Conservation (phyloP, 2,329 filamentous ascomycete genomes). For the Diaporthe vaccinii region DNA sequence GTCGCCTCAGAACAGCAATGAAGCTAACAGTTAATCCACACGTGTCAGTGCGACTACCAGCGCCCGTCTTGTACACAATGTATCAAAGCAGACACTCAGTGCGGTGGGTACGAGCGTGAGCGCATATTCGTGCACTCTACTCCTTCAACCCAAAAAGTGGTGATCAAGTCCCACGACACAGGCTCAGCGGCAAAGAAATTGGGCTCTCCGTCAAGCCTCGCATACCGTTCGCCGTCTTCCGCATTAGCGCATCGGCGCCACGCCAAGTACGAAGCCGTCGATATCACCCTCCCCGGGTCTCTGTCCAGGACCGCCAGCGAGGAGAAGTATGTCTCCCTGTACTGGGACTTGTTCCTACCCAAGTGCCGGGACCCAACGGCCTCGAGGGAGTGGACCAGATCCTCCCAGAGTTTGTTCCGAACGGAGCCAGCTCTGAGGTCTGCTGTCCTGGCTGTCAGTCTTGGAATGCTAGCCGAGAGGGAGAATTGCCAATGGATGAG, state of each 20-base stretch:
- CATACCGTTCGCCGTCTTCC: neutral
- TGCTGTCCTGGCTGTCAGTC: conserved; percentile 17
- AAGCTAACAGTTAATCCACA: neutral
- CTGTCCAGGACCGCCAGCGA: conserved; percentile 11
- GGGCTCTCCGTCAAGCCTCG: neutral
- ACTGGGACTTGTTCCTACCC: conserved; percentile 17
- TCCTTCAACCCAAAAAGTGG: conserved; percentile 20
- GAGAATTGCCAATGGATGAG: conserved; percentile 37
- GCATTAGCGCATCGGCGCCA: conserved; percentile 24
- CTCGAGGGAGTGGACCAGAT: conserved; percentile 44
- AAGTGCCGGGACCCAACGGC: conserved; percentile 25
- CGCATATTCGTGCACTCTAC: conserved; percentile 45
- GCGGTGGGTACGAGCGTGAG: conserved; percentile 45
- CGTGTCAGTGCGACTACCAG: conserved; percentile 43
- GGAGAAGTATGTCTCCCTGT: conserved; percentile 31
- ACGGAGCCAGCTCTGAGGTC: conserved; percentile 42
- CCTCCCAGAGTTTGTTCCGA: conserved; percentile 41
- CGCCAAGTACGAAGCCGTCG: neutral
- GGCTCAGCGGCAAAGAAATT: neutral
- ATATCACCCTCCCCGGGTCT: neutral
- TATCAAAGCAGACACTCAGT: conserved; percentile 42
- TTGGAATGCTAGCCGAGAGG: conserved; percentile 41
- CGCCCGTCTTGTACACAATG: conserved; percentile 45
- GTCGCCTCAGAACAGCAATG: neutral
- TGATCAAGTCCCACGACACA: neutral